Base-by-base conservation (phyloP, 306 rosid genomes). In the Vigna radiata region DNA sequence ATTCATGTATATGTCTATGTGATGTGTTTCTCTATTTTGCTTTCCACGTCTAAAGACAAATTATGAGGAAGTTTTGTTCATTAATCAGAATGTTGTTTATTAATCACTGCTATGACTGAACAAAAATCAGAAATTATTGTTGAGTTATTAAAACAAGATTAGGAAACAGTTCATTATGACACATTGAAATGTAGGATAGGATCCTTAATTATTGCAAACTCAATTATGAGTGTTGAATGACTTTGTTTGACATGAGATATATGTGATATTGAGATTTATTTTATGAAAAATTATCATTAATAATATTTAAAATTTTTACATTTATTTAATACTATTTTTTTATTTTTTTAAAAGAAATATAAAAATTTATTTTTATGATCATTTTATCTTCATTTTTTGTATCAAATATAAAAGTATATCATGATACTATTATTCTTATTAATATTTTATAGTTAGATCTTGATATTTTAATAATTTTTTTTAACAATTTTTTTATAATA, bases 241-340 rank as follows among this genome's bases (percentile, higher is more conserved):
- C 29, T 54, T 54, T 2, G 14, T 53, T 53, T 53, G 8, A 19
- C 5, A 54, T 3, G 8, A 17, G 4, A 17, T 17, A 17, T 17
- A 17, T 7, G 12, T 56, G 36, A 56, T 56, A 12, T 19, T 36
- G 55, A 65, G 18, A 66, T 76, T 62, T 62, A 61, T 49, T 50
- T 19, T 21, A 23, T 19, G 21, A 19, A 19, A 19, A 19, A 19
- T 19, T 0, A 0, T 19, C 21, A 0, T 19, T 19, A 0, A 19
- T 1, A 19, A 0, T 19, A n/a, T 19, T 19, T 19, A 19, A 19
- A 19, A 19, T 19, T 19, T 19, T 19, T 19, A 19, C 21, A 19
- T 19, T 19, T 1, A 0, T 19, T 19, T 19, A 1, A 19, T 19
- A 19, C 0, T 19, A 19, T 19, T 19, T 19, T 19, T 19, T 19